Base-by-base conservation (phyloP, 805 yeast genomes). In the Kluyveromyces starmeri region DNA sequence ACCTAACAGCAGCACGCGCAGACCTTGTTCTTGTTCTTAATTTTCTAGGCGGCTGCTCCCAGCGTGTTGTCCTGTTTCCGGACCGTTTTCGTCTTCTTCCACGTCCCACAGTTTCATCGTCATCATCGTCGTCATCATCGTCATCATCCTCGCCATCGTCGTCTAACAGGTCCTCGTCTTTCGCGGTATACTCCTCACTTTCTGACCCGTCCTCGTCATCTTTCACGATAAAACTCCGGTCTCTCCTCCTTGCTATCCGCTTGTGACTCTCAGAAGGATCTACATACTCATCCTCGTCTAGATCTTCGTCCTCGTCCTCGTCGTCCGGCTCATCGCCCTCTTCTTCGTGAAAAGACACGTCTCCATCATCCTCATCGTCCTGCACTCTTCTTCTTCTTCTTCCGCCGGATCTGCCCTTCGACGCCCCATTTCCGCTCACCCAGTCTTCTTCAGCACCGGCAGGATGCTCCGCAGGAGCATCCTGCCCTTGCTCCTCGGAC, bases 281-380 rank as follows among this genome's bases (percentile, higher is more conserved):
- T 8, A 28, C 25, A 26, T 39, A 39, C 14, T 44, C 50, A 15
- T 47, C 54, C 26, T 38, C 44, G 7, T 20, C 38, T 16, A 35
- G 36, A 14, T 48, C 58, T 20, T 47, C 55, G 2, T 48, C 60
- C 10, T 46, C 52, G 11, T 55, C 63, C 63, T 51, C 63, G 18
- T 51, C 50, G 26, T 55, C 55, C 2, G 47, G 56, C 0, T 50
- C 59, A n/a, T 52, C 61, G 4, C 51, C 59, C 16, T 50, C 52
- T 5, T 51, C 58, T 27, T 58, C 63, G 34, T 55, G 59, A 27
- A 57, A 58, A 37, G 58, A 55, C 33, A 51, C 62, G 33, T 46
- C 58, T 8, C 55, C 62, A 16, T 48, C 60, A 11, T 44, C 47
- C 4, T 43, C 41, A 20, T 27, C 36, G 31, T 12, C 13, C 3